Base-by-base conservation (phyloP, 176 grass and related monocot genomes). In the Thinopyrum elongatum region DNA sequence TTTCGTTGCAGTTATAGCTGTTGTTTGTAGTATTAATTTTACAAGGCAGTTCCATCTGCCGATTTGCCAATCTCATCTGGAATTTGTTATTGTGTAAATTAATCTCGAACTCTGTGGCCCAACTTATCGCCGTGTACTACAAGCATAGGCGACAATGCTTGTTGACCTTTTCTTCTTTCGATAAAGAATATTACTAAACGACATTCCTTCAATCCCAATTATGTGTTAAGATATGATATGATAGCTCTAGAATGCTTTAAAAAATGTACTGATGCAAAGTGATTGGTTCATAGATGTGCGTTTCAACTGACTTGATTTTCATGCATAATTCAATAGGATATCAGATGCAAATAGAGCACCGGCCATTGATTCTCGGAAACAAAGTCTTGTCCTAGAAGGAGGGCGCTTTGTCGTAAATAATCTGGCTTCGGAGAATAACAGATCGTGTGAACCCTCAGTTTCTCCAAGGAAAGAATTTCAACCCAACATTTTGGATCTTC, bases 391-490 rank as follows among this genome's bases (percentile, higher is more conserved):
- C 7, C 3, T 77, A 33, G 81, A 88, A 51, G 86, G 87, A 35
- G 86, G 77, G 22, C 75, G 71, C 41, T 30, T 85, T 73, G 83
- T 86, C 70, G 4, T 75, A 25, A 88, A 66, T 36, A 92, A 47
- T 74, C 93, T 64, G 66, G 51, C 82, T 88, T 33, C 60, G 8
- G 90, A 92, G 70, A 90, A 90, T 70, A 57, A 84, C 31, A 73
- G 62, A 79, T 51, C 51, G 16, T 83, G 71, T 35, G 81, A 91
- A 88, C 67, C 83, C 27, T 88, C 91, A 10, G 59, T 74, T 31
- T 91, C 83, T 65, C 86, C 88, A n/a, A 76, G 80, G 64, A 88
- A 80, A 85, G 88, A 93, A 53, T 84, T 70, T 59, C 81, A 77
- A n/a, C 26, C 83, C 11, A 66, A 88, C 30, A 80, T 57, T 79